Conservation (phyloP, 176 grass and related monocot species). For the Elymus sibiricus region DNA sequence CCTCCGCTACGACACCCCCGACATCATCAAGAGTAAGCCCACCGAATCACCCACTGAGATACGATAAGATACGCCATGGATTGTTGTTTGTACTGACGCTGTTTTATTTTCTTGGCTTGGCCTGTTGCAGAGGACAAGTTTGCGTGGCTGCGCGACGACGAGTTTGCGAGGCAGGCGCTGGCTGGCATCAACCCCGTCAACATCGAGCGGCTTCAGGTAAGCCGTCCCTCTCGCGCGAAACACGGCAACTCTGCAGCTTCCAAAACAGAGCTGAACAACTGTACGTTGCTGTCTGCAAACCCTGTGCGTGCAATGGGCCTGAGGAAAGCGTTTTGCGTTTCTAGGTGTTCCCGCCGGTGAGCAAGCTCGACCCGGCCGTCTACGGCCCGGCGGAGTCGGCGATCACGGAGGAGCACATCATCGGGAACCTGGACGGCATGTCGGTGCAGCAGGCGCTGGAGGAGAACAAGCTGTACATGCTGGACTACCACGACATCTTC, state of each 20-base stretch:
- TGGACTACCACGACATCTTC: conserved; percentile 91
- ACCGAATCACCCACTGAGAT: neutral
- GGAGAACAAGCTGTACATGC: conserved; percentile 62
- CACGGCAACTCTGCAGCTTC: neutral
- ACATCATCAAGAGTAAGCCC: conserved; percentile 71
- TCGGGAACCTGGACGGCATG: conserved; percentile 74
- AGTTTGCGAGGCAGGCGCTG: conserved; percentile 82
- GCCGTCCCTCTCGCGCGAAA: conserved; percentile 1
- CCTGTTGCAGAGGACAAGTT: conserved; percentile 86
- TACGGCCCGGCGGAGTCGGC: conserved; percentile 86
- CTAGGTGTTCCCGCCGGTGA: conserved; percentile 78
- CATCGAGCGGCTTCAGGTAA: conserved; percentile 85
- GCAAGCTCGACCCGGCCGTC: conserved; percentile 72
- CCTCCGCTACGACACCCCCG: conserved; percentile 85
- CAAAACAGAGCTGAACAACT: neutral
- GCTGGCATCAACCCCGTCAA: conserved; percentile 94
- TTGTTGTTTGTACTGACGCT: conserved; percentile 18
- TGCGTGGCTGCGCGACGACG: conserved; percentile 95
- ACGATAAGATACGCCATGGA: conserved; percentile 6
- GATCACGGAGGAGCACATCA: conserved; percentile 86
- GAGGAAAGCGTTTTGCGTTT: neutral
- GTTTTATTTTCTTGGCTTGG: neutral
- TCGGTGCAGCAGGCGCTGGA: conserved; percentile 74
- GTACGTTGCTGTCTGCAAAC: neutral
- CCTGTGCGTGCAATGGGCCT: neutral